Percentiles rank a stretch among this genome's conserved stretches.
Evolutionary conservation across 345 rosid genomes (phyloP).

Genomic region (Eucalyptus erythrocorys): DNA sequence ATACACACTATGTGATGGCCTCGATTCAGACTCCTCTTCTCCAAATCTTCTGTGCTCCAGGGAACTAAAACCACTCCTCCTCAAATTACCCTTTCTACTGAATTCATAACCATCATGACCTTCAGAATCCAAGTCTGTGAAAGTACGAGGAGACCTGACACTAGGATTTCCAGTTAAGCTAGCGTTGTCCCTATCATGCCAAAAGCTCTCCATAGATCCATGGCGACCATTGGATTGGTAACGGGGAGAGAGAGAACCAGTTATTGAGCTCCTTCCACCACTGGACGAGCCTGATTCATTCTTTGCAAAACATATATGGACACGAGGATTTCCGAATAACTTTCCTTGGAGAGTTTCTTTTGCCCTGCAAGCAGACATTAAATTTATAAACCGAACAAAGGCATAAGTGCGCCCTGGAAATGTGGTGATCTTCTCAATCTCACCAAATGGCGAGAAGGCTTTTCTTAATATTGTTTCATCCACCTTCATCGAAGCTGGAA

Average conservation of each 20-base stretch:
- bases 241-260: slow-evolving; percentile 48
- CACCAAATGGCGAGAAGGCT: slow-evolving; percentile 86
- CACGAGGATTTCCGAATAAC: slow-evolving; percentile 92
- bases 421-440: slow-evolving; percentile 64
- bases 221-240: slow-evolving; percentile 30
- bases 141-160: slow-evolving; percentile 25
- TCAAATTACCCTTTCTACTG: slow-evolving; percentile 30
- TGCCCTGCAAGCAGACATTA: slow-evolving; percentile 66
- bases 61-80: slow-evolving; percentile 30
- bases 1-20: slow-evolving; percentile 28
- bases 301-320: slow-evolving; percentile 87
- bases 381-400: slow-evolving; percentile 63
- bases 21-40: slow-evolving; percentile 22
- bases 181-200: slow-evolving; percentile 30
- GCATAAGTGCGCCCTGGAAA: slow-evolving; percentile 98
- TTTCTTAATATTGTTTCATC: slow-evolving; percentile 69
- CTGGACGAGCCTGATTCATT: slow-evolving; percentile 57
- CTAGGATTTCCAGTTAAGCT: slow-evolving; percentile 17
- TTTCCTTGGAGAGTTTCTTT: slow-evolving; percentile 95
- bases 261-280: slow-evolving; percentile 34
- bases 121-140: slow-evolving; percentile 23
- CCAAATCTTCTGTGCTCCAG: slow-evolving; percentile 30
- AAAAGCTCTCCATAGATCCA: slow-evolving; percentile 42
- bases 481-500: slow-evolving; percentile 73
- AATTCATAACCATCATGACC: slow-evolving; percentile 37